Conservation (phyloP, 2,329 filamentous ascomycete species). For the Penicillium sp. region DNA sequence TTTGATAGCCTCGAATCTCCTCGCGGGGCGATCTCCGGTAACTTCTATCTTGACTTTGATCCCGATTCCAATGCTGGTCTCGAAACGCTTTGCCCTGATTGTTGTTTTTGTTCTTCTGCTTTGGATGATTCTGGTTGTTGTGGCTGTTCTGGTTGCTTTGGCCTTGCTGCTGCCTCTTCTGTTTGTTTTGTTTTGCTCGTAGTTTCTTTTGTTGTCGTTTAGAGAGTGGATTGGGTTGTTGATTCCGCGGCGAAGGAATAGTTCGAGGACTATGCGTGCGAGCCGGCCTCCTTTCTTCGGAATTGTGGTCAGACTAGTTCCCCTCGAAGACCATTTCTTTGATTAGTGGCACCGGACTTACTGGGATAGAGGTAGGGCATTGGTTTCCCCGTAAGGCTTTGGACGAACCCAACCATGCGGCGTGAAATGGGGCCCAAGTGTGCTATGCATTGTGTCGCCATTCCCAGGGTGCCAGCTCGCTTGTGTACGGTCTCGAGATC, state of each 20-base stretch:
- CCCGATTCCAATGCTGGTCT: neutral
- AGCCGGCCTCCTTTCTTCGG: neutral
- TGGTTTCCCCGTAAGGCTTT: neutral
- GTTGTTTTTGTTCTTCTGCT: conserved; percentile 1
- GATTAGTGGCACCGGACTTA: neutral
- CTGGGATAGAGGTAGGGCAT: neutral
- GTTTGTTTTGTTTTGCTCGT: neutral
- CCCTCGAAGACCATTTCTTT: neutral
- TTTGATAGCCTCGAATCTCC: neutral
- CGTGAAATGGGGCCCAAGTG: neutral
- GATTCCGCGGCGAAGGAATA: neutral
- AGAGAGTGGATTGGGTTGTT: neutral
- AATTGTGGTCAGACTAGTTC: neutral
- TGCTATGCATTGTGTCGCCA: neutral
- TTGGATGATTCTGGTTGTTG: neutral
- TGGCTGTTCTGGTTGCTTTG: neutral
- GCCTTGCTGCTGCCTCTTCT: neutral
- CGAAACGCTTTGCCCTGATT: neutral
- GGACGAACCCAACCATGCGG: conserved; percentile 2
- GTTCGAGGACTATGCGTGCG: neutral
- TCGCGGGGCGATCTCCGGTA: neutral
- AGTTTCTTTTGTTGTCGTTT: conserved; percentile 6
- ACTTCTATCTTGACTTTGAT: neutral
- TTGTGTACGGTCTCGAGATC: conserved; percentile 5
- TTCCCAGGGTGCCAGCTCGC: conserved; percentile 1